Conservation (phyloP, 495 filamentous ascomycete genomes). For the Penicillium taxi region DNA sequence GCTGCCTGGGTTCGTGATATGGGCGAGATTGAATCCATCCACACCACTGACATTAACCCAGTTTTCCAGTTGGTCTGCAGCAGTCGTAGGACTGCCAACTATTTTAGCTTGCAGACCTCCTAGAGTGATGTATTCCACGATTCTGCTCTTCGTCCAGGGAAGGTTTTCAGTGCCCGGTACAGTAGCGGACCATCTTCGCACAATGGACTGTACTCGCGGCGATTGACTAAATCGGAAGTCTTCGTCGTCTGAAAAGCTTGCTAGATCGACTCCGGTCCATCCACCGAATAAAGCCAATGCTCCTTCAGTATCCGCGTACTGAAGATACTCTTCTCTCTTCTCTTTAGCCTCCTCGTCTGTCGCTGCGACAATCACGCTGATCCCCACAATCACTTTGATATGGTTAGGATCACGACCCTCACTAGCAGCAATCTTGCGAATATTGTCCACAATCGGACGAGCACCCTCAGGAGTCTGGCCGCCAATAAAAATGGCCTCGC, state of each 20-base stretch:
- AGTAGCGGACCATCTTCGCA: slow-evolving; percentile 20
- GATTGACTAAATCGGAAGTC: slow-evolving; percentile 36
- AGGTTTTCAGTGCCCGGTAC: slow-evolving; percentile 30
- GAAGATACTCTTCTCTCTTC: slow-evolving; percentile 41
- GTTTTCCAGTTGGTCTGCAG: not conserved
- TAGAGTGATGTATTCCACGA: slow-evolving; percentile 48
- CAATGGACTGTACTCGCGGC: slow-evolving; percentile 18
- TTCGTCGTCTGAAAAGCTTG: slow-evolving; percentile 46
- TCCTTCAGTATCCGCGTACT: slow-evolving; percentile 50
- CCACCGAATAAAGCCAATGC: slow-evolving; percentile 52
- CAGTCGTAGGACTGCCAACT: slow-evolving; percentile 31
- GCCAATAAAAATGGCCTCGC: slow-evolving; percentile 49
- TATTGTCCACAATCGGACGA: slow-evolving; percentile 40
- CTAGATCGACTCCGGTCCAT: slow-evolving; percentile 54
- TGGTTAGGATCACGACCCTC: slow-evolving; percentile 39
- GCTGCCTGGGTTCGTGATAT: not conserved
- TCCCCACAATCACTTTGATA: slow-evolving; percentile 47
- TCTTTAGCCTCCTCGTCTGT: slow-evolving; percentile 47
- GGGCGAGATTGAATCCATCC: not conserved
- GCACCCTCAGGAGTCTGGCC: slow-evolving; percentile 40
- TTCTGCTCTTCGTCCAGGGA: slow-evolving; percentile 49
- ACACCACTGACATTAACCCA: not conserved
- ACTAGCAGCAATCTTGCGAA: slow-evolving; percentile 35
- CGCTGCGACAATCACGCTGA: slow-evolving; percentile 40
- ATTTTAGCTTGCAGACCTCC: slow-evolving; percentile 42